These are phyloP conservation scores for Fusarium sp. DNA, from an alignment of 2,329 filamentous ascomycete genomes.

Conservation along the genomic window DNA sequence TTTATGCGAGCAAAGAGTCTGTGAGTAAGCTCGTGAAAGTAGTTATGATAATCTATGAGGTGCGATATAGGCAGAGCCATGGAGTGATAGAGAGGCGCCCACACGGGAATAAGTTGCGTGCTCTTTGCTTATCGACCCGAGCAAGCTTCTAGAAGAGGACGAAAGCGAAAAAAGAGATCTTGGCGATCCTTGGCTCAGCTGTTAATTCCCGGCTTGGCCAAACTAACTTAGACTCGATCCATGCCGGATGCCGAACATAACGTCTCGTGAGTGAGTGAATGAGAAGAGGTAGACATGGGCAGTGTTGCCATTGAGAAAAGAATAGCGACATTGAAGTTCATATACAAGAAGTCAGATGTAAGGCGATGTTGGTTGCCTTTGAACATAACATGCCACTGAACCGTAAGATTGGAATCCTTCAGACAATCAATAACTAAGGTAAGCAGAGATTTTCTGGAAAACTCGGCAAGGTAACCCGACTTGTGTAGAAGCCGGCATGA, in stretches of 20 bases:
- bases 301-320: neutral
- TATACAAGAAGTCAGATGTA: neutral
- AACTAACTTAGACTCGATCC: neutral
- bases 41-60: neutral
- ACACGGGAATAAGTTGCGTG: neutral
- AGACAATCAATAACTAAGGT: neutral
- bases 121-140: neutral
- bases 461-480: neutral
- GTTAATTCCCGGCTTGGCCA: constrained; percentile 18
- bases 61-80: neutral
- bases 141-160: neutral
- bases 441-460: neutral
- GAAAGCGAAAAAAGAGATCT: neutral
- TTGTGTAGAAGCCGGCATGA: neutral
- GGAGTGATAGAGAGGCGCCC: neutral
- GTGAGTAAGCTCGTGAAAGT: neutral
- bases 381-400: neutral
- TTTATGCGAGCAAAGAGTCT: neutral
- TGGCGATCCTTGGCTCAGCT: neutral
- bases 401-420: neutral
- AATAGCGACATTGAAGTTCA: constrained; percentile 12
- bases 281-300: neutral
- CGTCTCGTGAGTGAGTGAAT: neutral
- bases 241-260: neutral
- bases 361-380: neutral